These are phyloP conservation scores for Plenodomus biglobosus DNA, from an alignment of 2,329 filamentous ascomycete genomes.

Conservation along the genomic window DNA sequence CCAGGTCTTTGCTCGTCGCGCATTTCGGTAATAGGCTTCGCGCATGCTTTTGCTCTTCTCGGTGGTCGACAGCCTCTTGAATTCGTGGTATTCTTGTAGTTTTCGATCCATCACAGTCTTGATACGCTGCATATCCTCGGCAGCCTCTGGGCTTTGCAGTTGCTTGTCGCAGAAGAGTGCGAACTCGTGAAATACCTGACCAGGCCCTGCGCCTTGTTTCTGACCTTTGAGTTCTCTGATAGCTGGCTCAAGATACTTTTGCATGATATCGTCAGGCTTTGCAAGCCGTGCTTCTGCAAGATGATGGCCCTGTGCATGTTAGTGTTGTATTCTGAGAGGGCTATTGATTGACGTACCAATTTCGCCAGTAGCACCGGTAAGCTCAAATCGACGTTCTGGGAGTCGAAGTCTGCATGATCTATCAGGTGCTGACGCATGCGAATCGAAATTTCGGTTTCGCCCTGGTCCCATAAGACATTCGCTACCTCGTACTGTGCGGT, in stretches of 20 bases:
- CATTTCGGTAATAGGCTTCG: conserved; percentile 58
- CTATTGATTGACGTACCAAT: conserved; percentile 56
- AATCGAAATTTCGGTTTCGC: conserved; percentile 86
- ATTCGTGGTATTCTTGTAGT: conserved; percentile 73
- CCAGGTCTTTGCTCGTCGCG: conserved; percentile 79
- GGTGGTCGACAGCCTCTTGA: conserved; percentile 61
- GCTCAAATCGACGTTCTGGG: conserved; percentile 33
- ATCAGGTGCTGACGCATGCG: conserved; percentile 76
- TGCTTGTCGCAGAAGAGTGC: conserved; percentile 95
- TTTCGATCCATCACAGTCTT: conserved; percentile 79
- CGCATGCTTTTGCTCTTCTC: conserved; percentile 49
- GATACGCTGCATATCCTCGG: conserved; percentile 82
- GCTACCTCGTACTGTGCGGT: conserved; percentile 80
- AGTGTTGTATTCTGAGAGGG: conserved; percentile 5
- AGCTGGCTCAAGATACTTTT: conserved; percentile 80
- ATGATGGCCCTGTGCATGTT: conserved; percentile 65
- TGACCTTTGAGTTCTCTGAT: conserved; percentile 75
- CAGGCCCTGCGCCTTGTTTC: conserved; percentile 70
- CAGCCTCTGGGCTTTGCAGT: conserved; percentile 78
- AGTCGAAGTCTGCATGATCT: conserved; percentile 34
- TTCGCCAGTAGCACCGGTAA: conserved; percentile 76
- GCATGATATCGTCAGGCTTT: conserved; percentile 86
- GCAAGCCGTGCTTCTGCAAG: conserved; percentile 87
- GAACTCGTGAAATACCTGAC: conserved; percentile 91
- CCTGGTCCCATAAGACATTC: conserved; percentile 90